These are phyloP conservation scores for Theileria annulata DNA, from an alignment of 169 alveolate species.

Conservation along the genomic window DNA sequence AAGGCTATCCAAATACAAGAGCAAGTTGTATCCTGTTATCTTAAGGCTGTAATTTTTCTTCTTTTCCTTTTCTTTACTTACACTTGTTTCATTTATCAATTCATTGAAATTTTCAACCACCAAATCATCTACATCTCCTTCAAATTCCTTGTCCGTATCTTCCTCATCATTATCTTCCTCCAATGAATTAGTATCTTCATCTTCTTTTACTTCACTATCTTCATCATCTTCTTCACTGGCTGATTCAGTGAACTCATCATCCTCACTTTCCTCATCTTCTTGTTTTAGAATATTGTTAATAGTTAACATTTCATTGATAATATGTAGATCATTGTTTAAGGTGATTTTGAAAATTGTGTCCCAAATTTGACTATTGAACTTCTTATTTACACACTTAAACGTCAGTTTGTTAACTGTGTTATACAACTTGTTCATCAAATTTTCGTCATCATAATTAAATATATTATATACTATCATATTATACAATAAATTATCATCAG, in stretches of 20 bases:
- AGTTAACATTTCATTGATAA: neutral
- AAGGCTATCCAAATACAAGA: neutral
- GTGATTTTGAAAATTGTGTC: neutral
- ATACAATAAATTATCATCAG: neutral
- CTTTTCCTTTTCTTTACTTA: conserved; percentile 20
- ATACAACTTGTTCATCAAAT: neutral
- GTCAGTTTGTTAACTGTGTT: neutral
- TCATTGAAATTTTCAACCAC: neutral
- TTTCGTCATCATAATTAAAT: neutral
- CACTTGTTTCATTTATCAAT: conserved; percentile 7
- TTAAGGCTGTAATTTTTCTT: neutral
- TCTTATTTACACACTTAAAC: neutral
- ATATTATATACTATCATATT: neutral
- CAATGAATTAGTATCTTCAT: conserved; percentile 8
- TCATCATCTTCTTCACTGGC: conserved; percentile 33
- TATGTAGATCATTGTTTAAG: neutral
- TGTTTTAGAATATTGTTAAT: neutral
- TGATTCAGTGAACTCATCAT: too few species aligned
- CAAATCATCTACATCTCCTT: neutral
- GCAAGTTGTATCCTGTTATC: neutral
- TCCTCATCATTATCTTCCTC: conserved; percentile 6
- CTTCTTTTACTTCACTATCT: conserved; percentile 17
- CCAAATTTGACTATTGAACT: neutral
- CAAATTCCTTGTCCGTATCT: neutral
- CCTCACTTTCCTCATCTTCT: neutral